Conservation (phyloP, 2,329 filamentous ascomycete species). For the Bipolaris gigantea region DNA sequence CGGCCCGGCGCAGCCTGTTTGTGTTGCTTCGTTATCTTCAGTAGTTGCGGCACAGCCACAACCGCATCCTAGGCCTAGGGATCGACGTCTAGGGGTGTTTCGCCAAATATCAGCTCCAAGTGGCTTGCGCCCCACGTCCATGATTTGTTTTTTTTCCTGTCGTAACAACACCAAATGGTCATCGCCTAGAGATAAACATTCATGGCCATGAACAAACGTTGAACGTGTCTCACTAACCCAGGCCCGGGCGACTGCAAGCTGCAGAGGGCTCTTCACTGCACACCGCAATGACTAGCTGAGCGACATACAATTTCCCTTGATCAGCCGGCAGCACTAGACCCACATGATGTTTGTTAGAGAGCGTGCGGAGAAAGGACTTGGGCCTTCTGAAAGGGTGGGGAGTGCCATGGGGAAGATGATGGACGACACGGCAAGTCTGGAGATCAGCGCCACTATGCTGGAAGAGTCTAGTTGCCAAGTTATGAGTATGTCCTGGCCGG, state of each 20-base stretch:
- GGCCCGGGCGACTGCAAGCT: slow-evolving; percentile 1
- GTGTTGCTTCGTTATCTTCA: slow-evolving; percentile 32
- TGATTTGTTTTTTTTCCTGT: slow-evolving; percentile 13
- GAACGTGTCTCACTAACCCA: neutral
- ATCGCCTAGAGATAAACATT: neutral
- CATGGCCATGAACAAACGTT: neutral
- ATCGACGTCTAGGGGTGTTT: slow-evolving; percentile 15
- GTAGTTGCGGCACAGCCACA: slow-evolving; percentile 30
- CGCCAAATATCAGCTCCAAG: slow-evolving; percentile 9
- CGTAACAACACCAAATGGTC: neutral
- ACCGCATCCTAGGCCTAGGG: slow-evolving; percentile 12
- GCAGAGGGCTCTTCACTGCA: slow-evolving; percentile 5
- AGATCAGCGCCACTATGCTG: slow-evolving; percentile 14
- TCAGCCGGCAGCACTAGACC: neutral
- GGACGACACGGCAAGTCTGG: slow-evolving; percentile 3
- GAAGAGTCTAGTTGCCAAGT: slow-evolving; percentile 12
- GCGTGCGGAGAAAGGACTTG: slow-evolving; percentile 5
- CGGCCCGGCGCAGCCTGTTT: slow-evolving; percentile 13
- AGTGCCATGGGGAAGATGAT: slow-evolving; percentile 3
- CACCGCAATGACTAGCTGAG: slow-evolving; percentile 3
- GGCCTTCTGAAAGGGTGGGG: slow-evolving; percentile 4
- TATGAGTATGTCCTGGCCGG: neutral
- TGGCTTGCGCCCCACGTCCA: slow-evolving; percentile 11
- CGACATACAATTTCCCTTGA: neutral
- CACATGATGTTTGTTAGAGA: neutral